A percentile compares a stretch with the other conserved stretches of the same genome.
phyloP scores from a whole-genome alignment of 140 eudicot genomes.

The Erigeron philadelphicus region DNA sequence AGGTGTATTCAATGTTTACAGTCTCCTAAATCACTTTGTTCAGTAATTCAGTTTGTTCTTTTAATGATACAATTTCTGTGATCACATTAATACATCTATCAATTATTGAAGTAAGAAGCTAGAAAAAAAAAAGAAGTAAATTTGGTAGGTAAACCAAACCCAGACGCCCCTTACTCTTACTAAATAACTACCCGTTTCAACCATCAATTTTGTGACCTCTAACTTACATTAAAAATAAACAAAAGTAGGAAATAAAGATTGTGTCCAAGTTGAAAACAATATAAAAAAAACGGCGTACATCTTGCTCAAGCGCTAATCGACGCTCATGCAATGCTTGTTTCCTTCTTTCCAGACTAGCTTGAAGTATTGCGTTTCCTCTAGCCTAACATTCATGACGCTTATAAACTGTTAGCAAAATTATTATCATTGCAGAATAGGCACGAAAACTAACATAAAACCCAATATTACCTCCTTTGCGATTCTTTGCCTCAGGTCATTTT shows the following conservation, averaged over 20 bases:
- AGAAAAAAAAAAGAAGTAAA: too few relatives aligned
- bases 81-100: too few relatives aligned
- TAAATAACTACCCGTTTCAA: background rate
- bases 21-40: too few relatives aligned
- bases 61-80: too few relatives aligned
- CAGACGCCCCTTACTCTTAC: too few relatives aligned
- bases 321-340: slow-evolving; percentile 97
- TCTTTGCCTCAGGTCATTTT: slow-evolving; percentile 80
- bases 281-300: slow-evolving; percentile 36
- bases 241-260: background rate
- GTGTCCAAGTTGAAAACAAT: slow-evolving; percentile 14
- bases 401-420: slow-evolving; percentile 2
- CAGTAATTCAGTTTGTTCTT: too few relatives aligned
- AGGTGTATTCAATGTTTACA: background rate
- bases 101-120: too few relatives aligned
- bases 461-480: slow-evolving; percentile 81
- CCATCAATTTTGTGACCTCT: background rate
- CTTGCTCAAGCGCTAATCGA: slow-evolving; percentile 94
- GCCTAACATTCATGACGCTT: slow-evolving; percentile 44
- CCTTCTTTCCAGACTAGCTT: slow-evolving; percentile 93
- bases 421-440: slow-evolving; percentile 16
- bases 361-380: slow-evolving; percentile 86
- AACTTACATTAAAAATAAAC: background rate
- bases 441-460: background rate
- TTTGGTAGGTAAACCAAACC: too few relatives aligned